Evolutionary conservation across 31 red algal genomes (phyloP), one percentile per base, ranked within the genome.

Genomic region (Porphyra umbilicalis): DNA sequence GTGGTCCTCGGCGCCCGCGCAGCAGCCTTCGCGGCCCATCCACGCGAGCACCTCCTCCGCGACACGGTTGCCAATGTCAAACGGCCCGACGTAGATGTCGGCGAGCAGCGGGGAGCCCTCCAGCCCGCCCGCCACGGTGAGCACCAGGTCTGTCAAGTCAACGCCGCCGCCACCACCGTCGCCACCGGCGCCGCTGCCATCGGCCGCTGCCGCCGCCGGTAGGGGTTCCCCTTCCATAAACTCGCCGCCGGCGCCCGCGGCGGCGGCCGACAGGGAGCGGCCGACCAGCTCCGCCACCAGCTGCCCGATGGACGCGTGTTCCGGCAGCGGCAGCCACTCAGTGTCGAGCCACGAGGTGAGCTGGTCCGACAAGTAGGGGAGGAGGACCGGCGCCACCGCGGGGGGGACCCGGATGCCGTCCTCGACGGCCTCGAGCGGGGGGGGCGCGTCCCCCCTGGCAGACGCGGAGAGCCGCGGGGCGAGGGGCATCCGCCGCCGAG

Each of bases 11-110:
- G 57, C 57, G 57, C 57, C 57, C 57, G 57, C 57, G 8, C 57
- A 71, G 57, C 57, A 71, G 57, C 57, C 57, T 71, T 71, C 57
- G 57, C 57, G 57, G 57, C 57, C 57, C 57, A 71, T 71, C 57
- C 57, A 71, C 57, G 57, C 57, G 25, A 71, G 57, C 7, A 71
- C 57, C 57, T 71, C 57, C 57, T 71, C 57, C 25, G 57, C 57
- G 57, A 71, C 57, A 29, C 57, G 57, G 57, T 71, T 71, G 57
- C 57, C 57, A 18, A 71, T 29, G 20, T 71, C 57, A 71, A 71
- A 71, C 13, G 57, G 57, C 57, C 57, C 57, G 13, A 71, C 57
- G 20, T 71, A 71, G 30, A 71, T 71, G 57, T 71, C 57, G 2
- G 57, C 57, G 13, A 71, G 57, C 13, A 71, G 57, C 57, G 57